phyloP scores from a whole-genome alignment of 2,329 filamentous ascomycete species.

The Pyricularia pennisetigena region DNA sequence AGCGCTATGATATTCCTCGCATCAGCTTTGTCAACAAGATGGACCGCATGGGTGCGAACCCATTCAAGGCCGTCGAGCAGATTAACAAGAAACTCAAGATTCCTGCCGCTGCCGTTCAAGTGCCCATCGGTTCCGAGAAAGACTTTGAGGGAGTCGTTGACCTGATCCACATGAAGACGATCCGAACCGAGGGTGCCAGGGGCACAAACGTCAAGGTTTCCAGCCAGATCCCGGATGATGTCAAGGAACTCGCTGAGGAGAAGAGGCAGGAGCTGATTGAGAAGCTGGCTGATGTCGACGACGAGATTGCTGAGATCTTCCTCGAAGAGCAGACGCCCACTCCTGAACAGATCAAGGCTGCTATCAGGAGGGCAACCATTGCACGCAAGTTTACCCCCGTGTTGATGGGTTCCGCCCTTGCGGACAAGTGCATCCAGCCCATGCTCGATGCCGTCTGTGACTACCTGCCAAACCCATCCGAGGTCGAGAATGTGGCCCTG shows the following conservation, averaged over 20 bases:
- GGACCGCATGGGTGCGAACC: constrained; percentile 97
- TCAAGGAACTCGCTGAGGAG: constrained; percentile 68
- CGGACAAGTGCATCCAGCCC: constrained; percentile 89
- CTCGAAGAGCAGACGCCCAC: constrained; percentile 78
- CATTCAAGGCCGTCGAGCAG: constrained; percentile 94
- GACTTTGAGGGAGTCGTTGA: constrained; percentile 90
- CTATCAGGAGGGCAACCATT: constrained; percentile 87
- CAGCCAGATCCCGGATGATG: constrained; percentile 74
- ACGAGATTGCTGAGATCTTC: constrained; percentile 94
- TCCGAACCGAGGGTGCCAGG: constrained; percentile 81
- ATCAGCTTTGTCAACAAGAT: constrained; percentile 99
- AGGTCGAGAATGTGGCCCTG: constrained; percentile 82
- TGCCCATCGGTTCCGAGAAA: constrained; percentile 89
- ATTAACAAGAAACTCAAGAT: constrained; percentile 96
- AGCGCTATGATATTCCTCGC: constrained; percentile 90
- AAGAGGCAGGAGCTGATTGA: constrained; percentile 82
- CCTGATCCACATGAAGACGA: constrained; percentile 80
- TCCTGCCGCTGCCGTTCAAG: constrained; percentile 83
- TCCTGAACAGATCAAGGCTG: constrained; percentile 75
- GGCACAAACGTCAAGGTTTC: constrained; percentile 69
- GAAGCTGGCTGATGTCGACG: constrained; percentile 92
- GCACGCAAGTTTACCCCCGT: constrained; percentile 85
- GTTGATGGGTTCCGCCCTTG: constrained; percentile 90
- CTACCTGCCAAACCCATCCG: constrained; percentile 83
- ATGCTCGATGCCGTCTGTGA: constrained; percentile 95